Conservation (phyloP, 805 yeast species). For the Millerozyma acaciae region DNA sequence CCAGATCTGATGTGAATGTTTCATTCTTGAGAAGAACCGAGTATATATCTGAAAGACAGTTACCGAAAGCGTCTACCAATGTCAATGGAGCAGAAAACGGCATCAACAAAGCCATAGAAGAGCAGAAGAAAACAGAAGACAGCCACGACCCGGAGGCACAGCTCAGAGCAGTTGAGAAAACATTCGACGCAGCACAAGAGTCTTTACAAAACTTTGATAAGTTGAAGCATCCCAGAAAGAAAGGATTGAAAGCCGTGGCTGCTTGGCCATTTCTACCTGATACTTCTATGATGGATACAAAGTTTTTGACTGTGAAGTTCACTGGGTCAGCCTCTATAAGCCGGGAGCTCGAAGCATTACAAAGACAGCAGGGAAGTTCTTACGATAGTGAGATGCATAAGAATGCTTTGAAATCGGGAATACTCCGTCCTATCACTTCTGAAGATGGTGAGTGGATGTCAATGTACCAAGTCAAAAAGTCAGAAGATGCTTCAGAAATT, state of each 20-base stretch:
- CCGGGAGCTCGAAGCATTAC: slow-evolving; percentile 30
- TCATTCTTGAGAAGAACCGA: slow-evolving; percentile 94
- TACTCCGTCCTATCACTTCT: slow-evolving; percentile 70
- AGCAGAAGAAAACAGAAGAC: slow-evolving; percentile 22
- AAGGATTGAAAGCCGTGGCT: slow-evolving; percentile 64
- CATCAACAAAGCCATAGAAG: slow-evolving; percentile 22
- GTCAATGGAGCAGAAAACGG: slow-evolving; percentile 16
- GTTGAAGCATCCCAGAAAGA: slow-evolving; percentile 77
- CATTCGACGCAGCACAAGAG: slow-evolving; percentile 62
- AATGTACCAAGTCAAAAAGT: slow-evolving; percentile 25
- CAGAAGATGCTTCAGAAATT: slow-evolving; percentile 20
- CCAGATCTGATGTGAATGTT: slow-evolving; percentile 49
- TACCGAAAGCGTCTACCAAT: slow-evolving; percentile 15
- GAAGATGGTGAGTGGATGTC: slow-evolving; percentile 80
- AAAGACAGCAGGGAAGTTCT: slow-evolving; percentile 22
- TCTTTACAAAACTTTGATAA: slow-evolving; percentile 38
- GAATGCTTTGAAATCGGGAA: slow-evolving; percentile 48
- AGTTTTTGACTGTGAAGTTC: slow-evolving; percentile 61
- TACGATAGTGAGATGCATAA: slow-evolving; percentile 30
- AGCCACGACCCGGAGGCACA: slow-evolving; percentile 58
- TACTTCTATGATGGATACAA: slow-evolving; percentile 82
- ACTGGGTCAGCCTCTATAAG: slow-evolving; percentile 51
- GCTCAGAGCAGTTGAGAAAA: slow-evolving; percentile 66
- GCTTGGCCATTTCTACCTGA: slow-evolving; percentile 87
- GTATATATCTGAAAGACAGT: slow-evolving; percentile 68